These are phyloP conservation scores for Aspergillus cristatus DNA, from an alignment of 495 filamentous ascomycete species.

Conservation along the genomic window DNA sequence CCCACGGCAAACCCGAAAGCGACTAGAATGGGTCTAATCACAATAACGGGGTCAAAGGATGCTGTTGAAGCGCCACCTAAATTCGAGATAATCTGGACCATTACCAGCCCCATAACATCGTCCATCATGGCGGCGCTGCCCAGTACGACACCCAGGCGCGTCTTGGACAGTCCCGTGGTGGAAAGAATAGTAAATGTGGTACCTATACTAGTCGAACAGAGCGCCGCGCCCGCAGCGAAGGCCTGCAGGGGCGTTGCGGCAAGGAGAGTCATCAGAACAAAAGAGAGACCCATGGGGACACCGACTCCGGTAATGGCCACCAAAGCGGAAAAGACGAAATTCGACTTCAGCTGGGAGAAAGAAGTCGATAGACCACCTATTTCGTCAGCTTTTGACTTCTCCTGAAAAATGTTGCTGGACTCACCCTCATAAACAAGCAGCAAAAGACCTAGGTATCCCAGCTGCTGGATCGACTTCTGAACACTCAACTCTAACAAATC, in stretches of 20 bases:
- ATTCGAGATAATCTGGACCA: conserved; percentile 11
- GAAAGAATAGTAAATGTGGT: conserved; percentile 69
- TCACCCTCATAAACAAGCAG: conserved; percentile 64
- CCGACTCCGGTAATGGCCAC: conserved; percentile 58
- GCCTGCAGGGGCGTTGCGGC: conserved; percentile 45
- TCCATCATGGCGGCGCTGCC: conserved; percentile 72
- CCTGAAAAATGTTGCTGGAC: neutral
- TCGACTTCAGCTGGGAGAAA: conserved; percentile 46
- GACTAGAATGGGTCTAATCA: conserved; percentile 39
- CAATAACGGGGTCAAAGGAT: conserved; percentile 30
- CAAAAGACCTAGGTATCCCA: conserved; percentile 73
- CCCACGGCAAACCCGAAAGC: conserved; percentile 6
- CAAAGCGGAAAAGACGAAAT: conserved; percentile 47
- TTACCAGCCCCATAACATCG: conserved; percentile 69
- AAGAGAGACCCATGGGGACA: conserved; percentile 59
- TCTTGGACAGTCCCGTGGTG: conserved; percentile 44
- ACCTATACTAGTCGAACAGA: conserved; percentile 68
- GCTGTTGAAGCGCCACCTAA: conserved; percentile 4
- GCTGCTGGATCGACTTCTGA: conserved; percentile 51
- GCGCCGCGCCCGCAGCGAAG: conserved; percentile 68
- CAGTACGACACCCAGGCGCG: conserved; percentile 60
- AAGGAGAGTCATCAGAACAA: conserved; percentile 39
- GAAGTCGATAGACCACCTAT: conserved; percentile 59
- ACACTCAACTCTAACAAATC: conserved; percentile 39
- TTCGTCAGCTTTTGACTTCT: neutral